Evolutionary conservation across 495 filamentous ascomycete genomes (phyloP), one percentile per base, ranked within the genome.

Genomic region (Haplographium delicatum): DNA sequence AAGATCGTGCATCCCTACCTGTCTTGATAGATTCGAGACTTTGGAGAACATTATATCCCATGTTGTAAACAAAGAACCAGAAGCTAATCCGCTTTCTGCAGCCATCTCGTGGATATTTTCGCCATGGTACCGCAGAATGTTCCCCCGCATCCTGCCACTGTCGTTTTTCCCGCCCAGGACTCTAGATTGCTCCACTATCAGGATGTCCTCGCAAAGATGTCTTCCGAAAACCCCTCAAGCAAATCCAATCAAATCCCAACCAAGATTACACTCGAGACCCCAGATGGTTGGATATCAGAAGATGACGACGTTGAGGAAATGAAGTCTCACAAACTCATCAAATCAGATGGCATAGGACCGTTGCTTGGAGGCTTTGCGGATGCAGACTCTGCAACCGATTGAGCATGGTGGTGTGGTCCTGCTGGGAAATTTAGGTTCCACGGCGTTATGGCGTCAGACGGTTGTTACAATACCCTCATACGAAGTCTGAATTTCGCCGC

Each of bases 81-180:
- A 7, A 41, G 34, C 54, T 61, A 54, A 61, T 54, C 57, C 34
- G 24, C 37, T 42, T 47, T 4, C 45, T 28, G 49, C 54, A 80
- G 76, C 49, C 75, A 75, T 61, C 70, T 80, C 48, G 75, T 80
- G 47, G 76, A 80, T 61, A 76, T 80, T 44, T 80, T 79, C 66
- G 76, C 78, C 39, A 77, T 80, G 60, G 68, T 72, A 13, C 72
- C 74, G 24, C 70, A 73, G 45, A 71, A 70, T 61, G 35, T 64
- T 58, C 51, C 35, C 11, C 53, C 61, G 49, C 50, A 60, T 55
- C 19, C 66, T 56, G 20, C 67, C 45, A 13, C 47, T n/a, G 62
- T 60, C 55, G 53, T 62, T 55, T 66, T 69, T 42, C 54, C 58
- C 37, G 60, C 42, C 19, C 56, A 62, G 11, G 74, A 78, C 41